These are phyloP conservation scores for Eutrema heterophyllum DNA, from an alignment of 345 rosid genomes.

Conservation along the genomic window DNA sequence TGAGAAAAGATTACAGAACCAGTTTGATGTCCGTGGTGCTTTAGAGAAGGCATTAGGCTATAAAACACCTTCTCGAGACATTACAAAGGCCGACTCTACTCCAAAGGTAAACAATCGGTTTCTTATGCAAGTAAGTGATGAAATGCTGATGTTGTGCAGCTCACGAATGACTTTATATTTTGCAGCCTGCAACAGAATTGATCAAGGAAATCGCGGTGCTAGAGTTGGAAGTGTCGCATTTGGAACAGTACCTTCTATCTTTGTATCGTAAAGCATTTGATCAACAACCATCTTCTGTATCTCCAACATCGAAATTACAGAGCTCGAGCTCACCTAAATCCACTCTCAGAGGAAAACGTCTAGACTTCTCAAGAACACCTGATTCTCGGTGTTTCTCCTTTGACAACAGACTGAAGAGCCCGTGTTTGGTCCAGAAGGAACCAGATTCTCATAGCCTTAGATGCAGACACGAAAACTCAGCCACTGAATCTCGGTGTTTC, in stretches of 20 bases:
- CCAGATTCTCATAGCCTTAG: constrained; percentile 20
- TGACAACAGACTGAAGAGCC: constrained; percentile 39
- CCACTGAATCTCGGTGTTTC: constrained; percentile 13
- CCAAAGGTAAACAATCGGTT: constrained; percentile 2
- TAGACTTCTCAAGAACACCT: constrained; percentile 41
- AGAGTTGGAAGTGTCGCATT: constrained; percentile 83
- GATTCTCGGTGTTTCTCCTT: constrained; percentile 35
- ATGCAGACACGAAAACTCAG: constrained; percentile 16
- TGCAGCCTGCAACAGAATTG: constrained; percentile 78
- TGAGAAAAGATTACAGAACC: constrained; percentile 80
- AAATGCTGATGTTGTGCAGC: neutral
- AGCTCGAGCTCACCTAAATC: constrained; percentile 43
- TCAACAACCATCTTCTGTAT: constrained; percentile 52
- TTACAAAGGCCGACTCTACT: constrained; percentile 39
- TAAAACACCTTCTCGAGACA: constrained; percentile 40
- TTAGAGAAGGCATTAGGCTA: constrained; percentile 87
- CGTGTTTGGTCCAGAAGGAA: constrained; percentile 37
- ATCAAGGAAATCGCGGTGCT: constrained; percentile 83
- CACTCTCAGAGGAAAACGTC: constrained; percentile 39
- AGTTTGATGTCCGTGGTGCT: constrained; percentile 69
- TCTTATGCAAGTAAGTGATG: neutral
- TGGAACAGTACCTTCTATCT: constrained; percentile 90
- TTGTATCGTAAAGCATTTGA: constrained; percentile 88
- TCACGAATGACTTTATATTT: neutral
- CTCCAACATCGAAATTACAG: constrained; percentile 52